These are phyloP conservation scores for Leccinum variicolor DNA, from an alignment of 768 basidiomycete genomes.

Conservation along the genomic window DNA sequence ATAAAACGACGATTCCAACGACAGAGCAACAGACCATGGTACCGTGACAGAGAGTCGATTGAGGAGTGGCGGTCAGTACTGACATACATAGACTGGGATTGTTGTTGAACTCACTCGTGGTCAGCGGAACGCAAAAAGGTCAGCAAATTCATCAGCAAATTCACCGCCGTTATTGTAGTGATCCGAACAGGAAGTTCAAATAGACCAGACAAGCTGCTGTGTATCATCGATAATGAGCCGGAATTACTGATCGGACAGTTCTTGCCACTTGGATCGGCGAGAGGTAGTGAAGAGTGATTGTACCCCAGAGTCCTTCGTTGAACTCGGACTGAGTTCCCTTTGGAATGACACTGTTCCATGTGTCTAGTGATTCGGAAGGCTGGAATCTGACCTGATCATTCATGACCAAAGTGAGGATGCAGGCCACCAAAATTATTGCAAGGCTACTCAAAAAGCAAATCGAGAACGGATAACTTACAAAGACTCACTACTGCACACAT, in stretches of 20 bases:
- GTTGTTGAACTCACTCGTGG: not conserved
- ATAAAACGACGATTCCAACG: too few species aligned
- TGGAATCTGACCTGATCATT: constrained; percentile 1
- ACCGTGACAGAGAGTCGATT: too few species aligned
- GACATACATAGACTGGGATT: not conserved
- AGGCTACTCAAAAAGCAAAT: too few species aligned
- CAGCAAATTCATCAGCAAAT: not conserved
- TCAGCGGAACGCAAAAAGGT: not conserved
- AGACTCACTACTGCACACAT: too few species aligned
- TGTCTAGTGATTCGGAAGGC: not conserved
- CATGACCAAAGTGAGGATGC: constrained; percentile 2
- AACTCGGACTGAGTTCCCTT: constrained; percentile 8
- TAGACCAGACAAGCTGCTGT: too few species aligned
- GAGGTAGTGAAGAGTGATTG: constrained; percentile 2
- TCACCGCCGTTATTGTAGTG: not conserved
- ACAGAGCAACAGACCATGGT: too few species aligned
- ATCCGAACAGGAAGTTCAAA: not conserved
- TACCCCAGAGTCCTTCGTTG: constrained; percentile 10
- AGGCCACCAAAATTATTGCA: too few species aligned
- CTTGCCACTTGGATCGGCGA: constrained; percentile 2
- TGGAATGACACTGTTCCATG: constrained; percentile 4
- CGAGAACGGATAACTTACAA: too few species aligned
- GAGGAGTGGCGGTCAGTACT: too few species aligned
- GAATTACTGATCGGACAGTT: constrained; percentile 4
- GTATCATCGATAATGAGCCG: not conserved